Percentiles rank a stretch among this genome's conserved stretches.
phyloP scores from a whole-genome alignment of 2,329 filamentous ascomycete genomes.

The Colletotrichum eleusines region DNA sequence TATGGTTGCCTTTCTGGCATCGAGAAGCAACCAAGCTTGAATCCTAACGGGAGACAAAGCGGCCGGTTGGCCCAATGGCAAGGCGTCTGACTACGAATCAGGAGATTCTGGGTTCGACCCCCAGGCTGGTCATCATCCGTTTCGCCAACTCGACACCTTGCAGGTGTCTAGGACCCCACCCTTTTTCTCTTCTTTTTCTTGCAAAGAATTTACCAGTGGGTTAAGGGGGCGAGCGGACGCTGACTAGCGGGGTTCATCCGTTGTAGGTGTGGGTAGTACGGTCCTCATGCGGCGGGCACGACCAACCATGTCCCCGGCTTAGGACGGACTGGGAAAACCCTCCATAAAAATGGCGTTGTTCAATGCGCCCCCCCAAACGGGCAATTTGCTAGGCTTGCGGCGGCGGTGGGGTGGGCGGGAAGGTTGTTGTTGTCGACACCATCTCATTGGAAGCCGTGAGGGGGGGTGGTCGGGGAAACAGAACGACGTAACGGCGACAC shows the following conservation, averaged over 20 bases:
- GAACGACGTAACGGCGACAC: neutral
- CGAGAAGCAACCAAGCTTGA: neutral
- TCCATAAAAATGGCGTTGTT: neutral
- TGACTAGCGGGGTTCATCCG: neutral
- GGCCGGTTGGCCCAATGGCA: constrained; percentile 54
- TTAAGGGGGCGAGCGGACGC: too few species aligned
- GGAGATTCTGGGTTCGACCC: constrained; percentile 42
- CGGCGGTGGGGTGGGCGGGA: neutral
- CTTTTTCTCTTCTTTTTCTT: neutral
- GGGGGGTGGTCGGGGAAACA: neutral
- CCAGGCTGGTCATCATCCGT: constrained; percentile 37
- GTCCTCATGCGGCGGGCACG: neutral
- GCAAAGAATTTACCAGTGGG: neutral
- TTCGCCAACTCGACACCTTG: neutral
- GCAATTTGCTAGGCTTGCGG: neutral
- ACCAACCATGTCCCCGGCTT: neutral
- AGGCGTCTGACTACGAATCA: constrained; percentile 57
- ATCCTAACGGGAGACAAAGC: neutral
- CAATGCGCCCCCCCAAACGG: neutral
- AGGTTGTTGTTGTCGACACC: neutral
- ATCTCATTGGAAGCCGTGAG: neutral
- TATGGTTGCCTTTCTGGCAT: rapidly evolving
- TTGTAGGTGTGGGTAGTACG: neutral
- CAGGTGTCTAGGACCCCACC: too few species aligned
- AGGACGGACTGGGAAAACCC: neutral